Base-by-base conservation (phyloP, 2,329 filamentous ascomycete genomes). In the Helicocarpus griseus region DNA sequence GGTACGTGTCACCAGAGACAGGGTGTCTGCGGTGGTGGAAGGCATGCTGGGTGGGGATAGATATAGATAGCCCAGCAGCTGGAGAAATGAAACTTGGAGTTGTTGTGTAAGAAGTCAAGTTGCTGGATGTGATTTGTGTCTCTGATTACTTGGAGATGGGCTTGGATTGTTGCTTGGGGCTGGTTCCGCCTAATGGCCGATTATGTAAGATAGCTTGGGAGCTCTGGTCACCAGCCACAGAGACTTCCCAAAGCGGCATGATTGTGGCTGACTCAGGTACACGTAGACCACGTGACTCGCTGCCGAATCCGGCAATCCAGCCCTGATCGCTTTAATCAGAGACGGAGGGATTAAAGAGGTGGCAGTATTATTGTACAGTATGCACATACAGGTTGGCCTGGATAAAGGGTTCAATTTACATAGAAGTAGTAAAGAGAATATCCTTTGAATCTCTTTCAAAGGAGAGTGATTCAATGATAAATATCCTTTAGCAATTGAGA, bases 21-120 rank as follows among this genome's bases (percentile, higher is more conserved):
- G 83, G 60, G 91, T 94, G 77, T 97, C 91, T 72, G 90, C 89
- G 69, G 91, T 96, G 60, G 91, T 97, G 71, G 91, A 85, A 73
- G 90, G 91, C 91, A 97, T 97, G 69, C 66, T 81, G 71, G 63
- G 56, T 51, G 49, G 48, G 24, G 35, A 38, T 21, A 22, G 24
- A 31, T 35, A 31, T 5, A 22, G 36, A 11, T n/a, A 49, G 14
- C 6, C 35, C 35, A 22, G 35, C 33, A 40, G 48, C 35, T 6
- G 22, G 11, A 49, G 26, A 29, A 40, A 24, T 14, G 13, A 22
- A 41, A 36, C 21, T n/a, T 5, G 29, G 28, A n/a, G n/a, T n/a
- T n/a, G n/a, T n/a, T n/a, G n/a, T n/a, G n/a, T n/a, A n/a, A n/a
- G 26, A 40, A 29, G 19, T 9, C 35, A 22, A 13, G 13, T 8